Conservation (phyloP, 1,284 basidiomycete genomes). For the Naganishia sp. region DNA sequence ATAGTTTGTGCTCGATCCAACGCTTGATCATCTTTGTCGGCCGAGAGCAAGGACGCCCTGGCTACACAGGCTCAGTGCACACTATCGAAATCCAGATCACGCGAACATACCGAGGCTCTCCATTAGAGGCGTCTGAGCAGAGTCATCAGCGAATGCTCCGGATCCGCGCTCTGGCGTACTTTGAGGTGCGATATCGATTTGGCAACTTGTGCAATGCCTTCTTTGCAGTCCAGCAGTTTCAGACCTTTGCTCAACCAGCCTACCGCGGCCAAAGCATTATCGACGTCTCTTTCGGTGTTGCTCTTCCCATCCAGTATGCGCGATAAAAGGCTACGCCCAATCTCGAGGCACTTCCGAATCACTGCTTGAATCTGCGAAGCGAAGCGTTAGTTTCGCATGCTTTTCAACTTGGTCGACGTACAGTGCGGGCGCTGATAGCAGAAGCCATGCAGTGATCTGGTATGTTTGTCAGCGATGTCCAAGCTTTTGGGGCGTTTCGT, state of each 20-base stretch:
- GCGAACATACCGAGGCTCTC: constrained; percentile 12
- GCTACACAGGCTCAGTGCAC: not conserved
- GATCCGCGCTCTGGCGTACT: not conserved
- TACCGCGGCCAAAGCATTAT: constrained; percentile 7
- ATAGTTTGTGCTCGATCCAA: constrained; percentile 18
- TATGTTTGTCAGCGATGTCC: not conserved
- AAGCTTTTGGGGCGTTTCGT: not conserved
- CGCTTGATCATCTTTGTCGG: constrained; percentile 10
- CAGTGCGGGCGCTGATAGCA: constrained; percentile 1
- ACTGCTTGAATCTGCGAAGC: not conserved
- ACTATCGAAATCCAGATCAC: too few species aligned
- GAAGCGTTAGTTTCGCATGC: not conserved
- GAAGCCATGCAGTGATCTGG: constrained; percentile 6
- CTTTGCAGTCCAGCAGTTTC: constrained; percentile 3
- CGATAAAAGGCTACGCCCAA: not conserved
- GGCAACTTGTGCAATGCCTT: not conserved
- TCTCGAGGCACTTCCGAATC: constrained; percentile 12
- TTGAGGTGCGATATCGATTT: constrained; percentile 8
- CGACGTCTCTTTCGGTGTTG: not conserved
- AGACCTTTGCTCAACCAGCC: constrained; percentile 14
- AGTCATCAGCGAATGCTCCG: not conserved
- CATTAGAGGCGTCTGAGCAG: not conserved
- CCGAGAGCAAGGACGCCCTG: constrained; percentile 11
- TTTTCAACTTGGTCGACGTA: not conserved
- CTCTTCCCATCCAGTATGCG: not conserved